Conservation (phyloP, 169 alveolate species). For the Eimeria falciformis region DNA sequence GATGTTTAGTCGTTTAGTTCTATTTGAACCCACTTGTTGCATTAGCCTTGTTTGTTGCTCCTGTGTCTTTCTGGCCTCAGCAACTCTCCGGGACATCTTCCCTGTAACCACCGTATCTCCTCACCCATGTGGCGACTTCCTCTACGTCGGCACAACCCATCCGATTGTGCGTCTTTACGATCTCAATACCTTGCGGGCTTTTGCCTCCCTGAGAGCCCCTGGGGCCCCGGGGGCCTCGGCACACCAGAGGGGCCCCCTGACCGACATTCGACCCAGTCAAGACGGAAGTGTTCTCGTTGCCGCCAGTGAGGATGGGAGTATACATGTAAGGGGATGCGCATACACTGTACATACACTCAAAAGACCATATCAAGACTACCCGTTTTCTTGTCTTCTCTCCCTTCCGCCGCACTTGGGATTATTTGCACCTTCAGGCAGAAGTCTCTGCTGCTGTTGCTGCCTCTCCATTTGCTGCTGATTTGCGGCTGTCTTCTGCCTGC, state of each 20-base stretch:
- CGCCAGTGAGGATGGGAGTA: conserved; percentile 51
- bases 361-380: not conserved
- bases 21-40: too few relatives aligned
- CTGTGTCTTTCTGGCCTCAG: not conserved
- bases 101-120: not conserved
- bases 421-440: not conserved
- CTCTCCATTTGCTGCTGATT: not conserved
- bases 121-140: conserved; percentile 56
- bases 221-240: not conserved
- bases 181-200: not conserved
- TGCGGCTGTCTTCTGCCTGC: not conserved
- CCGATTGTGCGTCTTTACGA: conserved; percentile 49
- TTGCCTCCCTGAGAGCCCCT: conserved; percentile 4
- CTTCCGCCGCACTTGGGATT: too few relatives aligned
- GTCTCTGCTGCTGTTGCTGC: not conserved
- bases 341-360: not conserved
- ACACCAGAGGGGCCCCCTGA: conserved; percentile 10
- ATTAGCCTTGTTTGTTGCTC: not conserved
- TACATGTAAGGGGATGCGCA: conserved; percentile 5
- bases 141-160: conserved; percentile 50
- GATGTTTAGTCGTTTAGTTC: too few relatives aligned
- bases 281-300: conserved; percentile 42
- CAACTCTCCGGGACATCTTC: not conserved
- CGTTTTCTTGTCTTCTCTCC: too few relatives aligned
- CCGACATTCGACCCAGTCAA: not conserved